These are phyloP conservation scores for Suhomyces choctaworum DNA, from an alignment of 1,139 yeast genomes.

Conservation along the genomic window DNA sequence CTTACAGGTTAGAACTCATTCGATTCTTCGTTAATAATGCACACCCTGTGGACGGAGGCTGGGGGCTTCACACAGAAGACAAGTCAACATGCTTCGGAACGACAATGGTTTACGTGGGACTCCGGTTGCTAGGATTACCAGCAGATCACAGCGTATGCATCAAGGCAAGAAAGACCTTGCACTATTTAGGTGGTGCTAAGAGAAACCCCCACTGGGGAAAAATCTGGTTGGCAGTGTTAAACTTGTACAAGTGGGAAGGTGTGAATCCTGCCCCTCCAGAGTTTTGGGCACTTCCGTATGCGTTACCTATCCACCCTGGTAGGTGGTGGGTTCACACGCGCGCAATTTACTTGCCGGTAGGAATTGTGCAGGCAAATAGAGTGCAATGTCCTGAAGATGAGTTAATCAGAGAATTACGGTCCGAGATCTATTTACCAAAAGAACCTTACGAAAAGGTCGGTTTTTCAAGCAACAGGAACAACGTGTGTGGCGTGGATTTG, in stretches of 20 bases:
- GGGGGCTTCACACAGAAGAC: slow-evolving; percentile 94
- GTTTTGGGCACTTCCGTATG: slow-evolving; percentile 83
- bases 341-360: slow-evolving; percentile 85
- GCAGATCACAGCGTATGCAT: slow-evolving; percentile 74
- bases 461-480: slow-evolving; percentile 71
- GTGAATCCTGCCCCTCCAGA: slow-evolving; percentile 99
- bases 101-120: slow-evolving; percentile 73
- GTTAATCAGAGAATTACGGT: slow-evolving; percentile 60
- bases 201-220: slow-evolving; percentile 98
- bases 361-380: slow-evolving; percentile 67
- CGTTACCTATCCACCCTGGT: slow-evolving; percentile 85
- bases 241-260: slow-evolving; percentile 91
- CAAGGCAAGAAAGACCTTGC: slow-evolving; percentile 75
- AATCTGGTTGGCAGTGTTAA: slow-evolving; percentile 79
- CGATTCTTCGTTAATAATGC: slow-evolving; percentile 85
- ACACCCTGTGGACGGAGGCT: slow-evolving; percentile 99
- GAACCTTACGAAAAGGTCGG: slow-evolving; percentile 66
- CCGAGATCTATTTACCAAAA: slow-evolving; percentile 64
- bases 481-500: slow-evolving; percentile 87
- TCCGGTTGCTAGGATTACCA: slow-evolving; percentile 75
- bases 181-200: slow-evolving; percentile 81
- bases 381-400: slow-evolving; percentile 64
- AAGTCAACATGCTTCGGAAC: slow-evolving; percentile 97
- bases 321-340: slow-evolving; percentile 99
- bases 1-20: slow-evolving; percentile 65